Conservation (phyloP, 768 basidiomycete species). For the Cystobasidiopsis lactophilus region DNA sequence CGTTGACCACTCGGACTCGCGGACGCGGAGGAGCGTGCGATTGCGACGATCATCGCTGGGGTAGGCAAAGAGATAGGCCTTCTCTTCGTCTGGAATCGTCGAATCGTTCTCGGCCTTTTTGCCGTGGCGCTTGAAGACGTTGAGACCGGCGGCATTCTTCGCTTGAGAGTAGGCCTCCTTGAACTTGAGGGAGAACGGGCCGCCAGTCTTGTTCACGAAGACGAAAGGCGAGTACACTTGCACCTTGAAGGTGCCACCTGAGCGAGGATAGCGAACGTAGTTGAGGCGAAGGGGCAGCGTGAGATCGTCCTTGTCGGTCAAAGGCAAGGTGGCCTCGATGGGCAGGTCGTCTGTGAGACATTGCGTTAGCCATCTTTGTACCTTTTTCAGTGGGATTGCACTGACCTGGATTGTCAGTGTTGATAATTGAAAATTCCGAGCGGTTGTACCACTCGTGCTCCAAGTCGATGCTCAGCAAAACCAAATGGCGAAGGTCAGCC, state of each 20-base stretch:
- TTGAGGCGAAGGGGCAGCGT: constrained; percentile 66
- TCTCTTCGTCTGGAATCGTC: not conserved
- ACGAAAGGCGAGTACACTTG: constrained; percentile 83
- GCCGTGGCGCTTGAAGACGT: constrained; percentile 35
- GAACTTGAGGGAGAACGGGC: constrained; percentile 54
- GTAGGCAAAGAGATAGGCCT: constrained; percentile 50
- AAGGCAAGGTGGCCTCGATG: constrained; percentile 44
- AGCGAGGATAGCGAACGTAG: constrained; percentile 73
- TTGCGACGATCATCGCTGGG: constrained; percentile 47
- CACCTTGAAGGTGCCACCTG: constrained; percentile 87
- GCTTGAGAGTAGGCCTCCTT: constrained; percentile 34
- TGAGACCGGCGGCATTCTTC: constrained; percentile 66
- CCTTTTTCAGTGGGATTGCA: no score
- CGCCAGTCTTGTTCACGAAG: constrained; percentile 73
- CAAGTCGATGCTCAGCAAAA: constrained; percentile 63
- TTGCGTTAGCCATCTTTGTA: not conserved
- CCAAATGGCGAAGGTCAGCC: constrained; percentile 69
- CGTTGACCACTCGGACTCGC: constrained; percentile 27
- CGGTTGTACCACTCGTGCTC: constrained; percentile 85
- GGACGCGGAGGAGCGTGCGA: constrained; percentile 58
- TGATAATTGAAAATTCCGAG: constrained; percentile 94
- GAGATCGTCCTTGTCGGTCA: constrained; percentile 50
- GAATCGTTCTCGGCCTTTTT: no score
- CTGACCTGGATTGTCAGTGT: constrained; percentile 47
- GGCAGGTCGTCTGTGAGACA: constrained; percentile 46